These are phyloP conservation scores for Fusarium mundagurra DNA, from an alignment of 2,329 filamentous ascomycete species.

Conservation along the genomic window DNA sequence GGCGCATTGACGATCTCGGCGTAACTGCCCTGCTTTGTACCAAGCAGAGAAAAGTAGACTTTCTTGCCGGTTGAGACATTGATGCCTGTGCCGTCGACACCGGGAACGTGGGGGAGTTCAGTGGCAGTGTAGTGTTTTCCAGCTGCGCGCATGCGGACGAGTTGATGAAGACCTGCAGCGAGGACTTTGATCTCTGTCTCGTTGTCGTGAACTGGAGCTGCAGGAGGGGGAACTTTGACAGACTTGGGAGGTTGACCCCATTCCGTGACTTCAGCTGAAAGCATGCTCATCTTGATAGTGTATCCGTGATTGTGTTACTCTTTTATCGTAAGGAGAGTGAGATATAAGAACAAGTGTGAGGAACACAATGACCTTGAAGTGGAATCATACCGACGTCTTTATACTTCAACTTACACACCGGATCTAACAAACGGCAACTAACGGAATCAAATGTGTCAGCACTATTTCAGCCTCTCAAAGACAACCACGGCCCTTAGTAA, in stretches of 20 bases:
- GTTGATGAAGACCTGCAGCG: constrained; percentile 61
- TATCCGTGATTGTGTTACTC: background rate
- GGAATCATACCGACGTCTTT: constrained; percentile 11
- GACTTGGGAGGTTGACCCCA: constrained; percentile 49
- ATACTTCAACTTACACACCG: constrained; percentile 6
- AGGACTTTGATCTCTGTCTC: constrained; percentile 62
- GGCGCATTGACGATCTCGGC: constrained; percentile 60
- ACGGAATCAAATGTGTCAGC: background rate
- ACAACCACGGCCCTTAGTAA: constrained; percentile 14
- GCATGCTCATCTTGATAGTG: constrained; percentile 41
- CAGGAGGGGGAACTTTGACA: constrained; percentile 48
- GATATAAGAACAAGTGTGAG: background rate
- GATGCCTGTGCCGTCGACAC: constrained; percentile 62
- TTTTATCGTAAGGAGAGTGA: background rate
- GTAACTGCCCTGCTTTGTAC: constrained; percentile 54
- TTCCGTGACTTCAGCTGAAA: constrained; percentile 52
- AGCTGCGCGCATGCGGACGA: constrained; percentile 63
- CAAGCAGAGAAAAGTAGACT: constrained; percentile 58
- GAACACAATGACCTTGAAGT: background rate
- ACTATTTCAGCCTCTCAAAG: background rate
- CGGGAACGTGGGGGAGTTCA: constrained; percentile 60
- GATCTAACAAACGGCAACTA: background rate
- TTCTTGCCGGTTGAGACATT: constrained; percentile 55
- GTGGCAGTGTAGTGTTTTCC: constrained; percentile 64
- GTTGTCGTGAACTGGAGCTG: constrained; percentile 46